A percentile compares a stretch with the other conserved stretches of the same genome.
phyloP scores from a whole-genome alignment of 495 filamentous ascomycete genomes.

The Penicillium daleae region DNA sequence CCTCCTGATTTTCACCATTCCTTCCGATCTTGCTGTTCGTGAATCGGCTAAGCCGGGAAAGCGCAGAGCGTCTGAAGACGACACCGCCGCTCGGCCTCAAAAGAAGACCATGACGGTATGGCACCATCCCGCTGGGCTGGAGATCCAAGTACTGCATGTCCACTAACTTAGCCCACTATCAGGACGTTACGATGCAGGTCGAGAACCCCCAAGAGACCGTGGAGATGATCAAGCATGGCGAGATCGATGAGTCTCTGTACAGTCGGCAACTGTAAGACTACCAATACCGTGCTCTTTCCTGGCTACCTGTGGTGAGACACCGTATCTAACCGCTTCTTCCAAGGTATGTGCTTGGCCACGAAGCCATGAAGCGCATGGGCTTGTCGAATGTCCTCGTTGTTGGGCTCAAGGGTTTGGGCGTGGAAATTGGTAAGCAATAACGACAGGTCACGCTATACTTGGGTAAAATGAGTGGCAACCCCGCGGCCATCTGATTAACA shows the following conservation, averaged over 20 bases:
- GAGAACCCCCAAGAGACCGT: slow-evolving; percentile 62
- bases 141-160: slow-evolving; percentile 9
- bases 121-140: slow-evolving; percentile 17
- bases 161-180: slow-evolving; percentile 21
- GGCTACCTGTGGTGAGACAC: neutral
- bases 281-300: neutral
- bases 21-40: slow-evolving; percentile 57
- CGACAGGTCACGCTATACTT: neutral
- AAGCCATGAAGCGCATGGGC: slow-evolving; percentile 99
- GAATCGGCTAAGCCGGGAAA: slow-evolving; percentile 72
- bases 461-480: neutral
- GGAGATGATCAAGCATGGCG: slow-evolving; percentile 62
- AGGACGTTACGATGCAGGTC: slow-evolving; percentile 81
- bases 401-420: slow-evolving; percentile 90
- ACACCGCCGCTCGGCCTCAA: slow-evolving; percentile 65
- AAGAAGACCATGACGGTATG: slow-evolving; percentile 88
- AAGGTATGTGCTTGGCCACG: slow-evolving; percentile 92
- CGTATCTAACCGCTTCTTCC: slow-evolving; percentile 14
- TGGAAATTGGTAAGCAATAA: slow-evolving; percentile 74
- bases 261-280: slow-evolving; percentile 81
- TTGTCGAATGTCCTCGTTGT: slow-evolving; percentile 93
- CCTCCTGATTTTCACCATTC: slow-evolving; percentile 53
- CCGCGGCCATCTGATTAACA: slow-evolving; percentile 4
- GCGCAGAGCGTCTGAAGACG: slow-evolving; percentile 81
- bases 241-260: slow-evolving; percentile 98